Evolutionary conservation across 352 stramenopile genomes (phyloP), one percentile per base, ranked within the genome.

Genomic region (Phytophthora tentaculata): DNA sequence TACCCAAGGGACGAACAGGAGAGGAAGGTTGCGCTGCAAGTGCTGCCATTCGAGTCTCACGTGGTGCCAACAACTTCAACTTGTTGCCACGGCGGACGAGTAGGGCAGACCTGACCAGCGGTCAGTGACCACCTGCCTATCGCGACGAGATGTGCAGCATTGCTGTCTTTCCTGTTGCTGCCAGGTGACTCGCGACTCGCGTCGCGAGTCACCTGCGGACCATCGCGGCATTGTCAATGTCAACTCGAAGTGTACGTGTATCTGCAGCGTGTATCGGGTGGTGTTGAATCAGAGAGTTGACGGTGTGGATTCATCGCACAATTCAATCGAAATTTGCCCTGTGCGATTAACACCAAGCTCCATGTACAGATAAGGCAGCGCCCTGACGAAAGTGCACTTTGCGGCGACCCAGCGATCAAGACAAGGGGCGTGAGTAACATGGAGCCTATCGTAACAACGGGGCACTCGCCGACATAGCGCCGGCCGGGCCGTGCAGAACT

Each of bases 361-460:
- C 35, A 43, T n/a, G 20, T 35, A 24, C n/a, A n/a, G 56, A 56
- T 43, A 56, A 50, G 56, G 56, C 52, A 24, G n/a, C 37, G 24
- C 41, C 26, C 26, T 8, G 32, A 39, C 16, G 26, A 39, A 58
- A 19, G 24, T 58, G 59, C 48, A 61, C 20, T 47, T 49, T 37
- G 56, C 28, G 24, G 63, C 59, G 50, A 76, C 41, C 41, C 50
- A n/a, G 51, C 63, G 58, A 63, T 67, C 41, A 50, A 43, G 37
- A 41, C 39, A 53, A 48, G 23, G 28, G 39, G 23, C 53, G 67
- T 79, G 49, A 71, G 71, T 79, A 76, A 79, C 28, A 62, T 17
- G 35, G 39, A 57, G 71, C 65, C 71, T 79, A 73, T 79, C 71
- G 63, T 32, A 35, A 65, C 60, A 69, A 64, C 52, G 52, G 57